Conservation (phyloP, 495 filamentous ascomycete genomes). For the Choiromyces venosus region DNA sequence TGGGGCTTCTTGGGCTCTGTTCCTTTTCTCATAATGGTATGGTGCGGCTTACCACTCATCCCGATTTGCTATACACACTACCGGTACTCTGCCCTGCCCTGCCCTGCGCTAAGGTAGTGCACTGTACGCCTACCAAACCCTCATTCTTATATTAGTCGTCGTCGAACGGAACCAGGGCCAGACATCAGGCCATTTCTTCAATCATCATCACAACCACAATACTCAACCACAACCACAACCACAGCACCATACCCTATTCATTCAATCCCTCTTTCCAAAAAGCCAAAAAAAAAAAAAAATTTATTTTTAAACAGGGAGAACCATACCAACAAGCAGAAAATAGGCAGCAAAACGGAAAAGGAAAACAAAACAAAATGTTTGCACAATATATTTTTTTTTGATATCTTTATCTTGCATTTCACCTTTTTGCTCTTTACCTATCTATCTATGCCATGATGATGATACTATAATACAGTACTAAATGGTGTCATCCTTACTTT, state of each 20-base stretch:
- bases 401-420: constrained; percentile 11
- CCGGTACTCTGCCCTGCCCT: background rate
- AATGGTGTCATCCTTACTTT: constrained; percentile 2
- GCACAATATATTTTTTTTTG: background rate
- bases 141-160: background rate
- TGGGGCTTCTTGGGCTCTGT: background rate
- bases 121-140: background rate
- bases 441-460: constrained; percentile 15
- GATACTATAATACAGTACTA: constrained; percentile 8
- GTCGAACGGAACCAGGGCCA: background rate
- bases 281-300: background rate
- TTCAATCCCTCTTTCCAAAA: background rate
- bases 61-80: background rate
- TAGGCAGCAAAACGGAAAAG: background rate
- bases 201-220: background rate
- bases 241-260: background rate
- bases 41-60: background rate
- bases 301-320: too few species aligned
- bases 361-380: background rate
- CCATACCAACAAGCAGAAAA: background rate
- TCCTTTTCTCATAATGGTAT: background rate
- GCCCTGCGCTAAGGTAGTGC: background rate
- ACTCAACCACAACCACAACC: background rate
- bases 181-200: background rate
- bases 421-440: background rate